Base-by-base conservation (phyloP, 257 asterid species). In the Cruciata laevipes region DNA sequence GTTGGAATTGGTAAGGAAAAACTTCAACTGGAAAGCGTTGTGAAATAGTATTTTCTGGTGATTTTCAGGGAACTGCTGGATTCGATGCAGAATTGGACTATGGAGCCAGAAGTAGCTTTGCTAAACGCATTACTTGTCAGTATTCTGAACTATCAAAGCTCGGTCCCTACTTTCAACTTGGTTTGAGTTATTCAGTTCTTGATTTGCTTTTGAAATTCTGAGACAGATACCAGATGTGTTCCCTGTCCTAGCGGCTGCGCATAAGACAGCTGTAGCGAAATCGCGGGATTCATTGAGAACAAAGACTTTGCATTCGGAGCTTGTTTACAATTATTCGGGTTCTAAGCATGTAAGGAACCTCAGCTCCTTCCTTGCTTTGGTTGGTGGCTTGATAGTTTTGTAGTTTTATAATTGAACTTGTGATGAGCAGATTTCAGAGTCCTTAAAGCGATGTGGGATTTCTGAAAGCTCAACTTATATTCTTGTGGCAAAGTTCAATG, bases 61-160 rank as follows among this genome's bases (percentile, higher is more conserved):
- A 21, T 77, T 73, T 75, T 74, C 84, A 88, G 97, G 57, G 91
- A 85, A 64, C 95, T 90, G 73, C 76, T 87, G 78, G 87, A 83
- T 49, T 80, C 86, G 69, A 88, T 90, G 96, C 95, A 84, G 77
- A 82, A 87, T 7, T 95, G 97, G 51, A 87, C 86, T 12, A 75
- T 94, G 86, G 87, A 83, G 69, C 97, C 99, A 59, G 96, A 90
- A 83, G 84, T 84, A 24, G 95, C 95, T 37, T 73, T 93, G 58
- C 90, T 93, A 65, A 93, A 88, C 80, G 99, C 96, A 79, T 82
- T 88, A 65, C 89, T 93, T 4, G 99, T 93, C 66, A 81, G 97
- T 71, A 25, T 72, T 47, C 6, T 33, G 11, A 14, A 59, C 71
- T 55, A 33, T 52, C 31, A 25, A 44, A 17, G 51, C 67, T 60